phyloP scores from a whole-genome alignment of 805 yeast genomes.

The Starmerella khaoyaiensis region DNA sequence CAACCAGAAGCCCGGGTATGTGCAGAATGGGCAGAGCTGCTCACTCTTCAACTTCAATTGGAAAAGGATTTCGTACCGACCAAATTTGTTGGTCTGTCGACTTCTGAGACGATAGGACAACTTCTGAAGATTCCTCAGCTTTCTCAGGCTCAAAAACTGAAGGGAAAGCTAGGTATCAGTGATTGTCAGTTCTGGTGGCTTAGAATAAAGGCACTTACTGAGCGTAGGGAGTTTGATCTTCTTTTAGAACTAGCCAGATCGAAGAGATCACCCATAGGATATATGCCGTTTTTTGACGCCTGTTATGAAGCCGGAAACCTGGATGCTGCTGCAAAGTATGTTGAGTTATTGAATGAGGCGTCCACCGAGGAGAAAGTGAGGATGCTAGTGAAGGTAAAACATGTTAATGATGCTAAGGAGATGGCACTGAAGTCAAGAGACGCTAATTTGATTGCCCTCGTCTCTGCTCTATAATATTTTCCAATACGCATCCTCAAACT shows the following conservation, averaged over 20 bases:
- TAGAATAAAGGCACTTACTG: conserved; percentile 37
- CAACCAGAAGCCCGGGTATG: conserved; percentile 32
- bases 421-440: conserved; percentile 26
- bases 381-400: conserved; percentile 34
- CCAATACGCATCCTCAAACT: neutral
- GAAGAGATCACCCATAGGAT: conserved; percentile 59
- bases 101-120: conserved; percentile 37
- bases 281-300: conserved; percentile 47
- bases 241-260: conserved; percentile 40
- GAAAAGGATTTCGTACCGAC: conserved; percentile 33
- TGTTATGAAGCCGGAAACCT: conserved; percentile 42
- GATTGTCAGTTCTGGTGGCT: conserved; percentile 46
- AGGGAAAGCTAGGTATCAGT: conserved; percentile 42
- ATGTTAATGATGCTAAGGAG: conserved; percentile 26
- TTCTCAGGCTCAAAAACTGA: conserved; percentile 36
- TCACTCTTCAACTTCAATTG: conserved; percentile 35
- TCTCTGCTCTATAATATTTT: neutral
- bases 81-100: conserved; percentile 32
- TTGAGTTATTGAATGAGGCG: conserved; percentile 38
- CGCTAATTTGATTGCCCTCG: conserved; percentile 3
- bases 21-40: conserved; percentile 35
- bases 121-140: conserved; percentile 40
- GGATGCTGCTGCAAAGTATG: conserved; percentile 47
- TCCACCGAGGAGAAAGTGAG: conserved; percentile 37
- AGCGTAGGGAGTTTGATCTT: conserved; percentile 41